phyloP scores from a whole-genome alignment of 139 green algal species.

The Dunaliella primolecta region DNA sequence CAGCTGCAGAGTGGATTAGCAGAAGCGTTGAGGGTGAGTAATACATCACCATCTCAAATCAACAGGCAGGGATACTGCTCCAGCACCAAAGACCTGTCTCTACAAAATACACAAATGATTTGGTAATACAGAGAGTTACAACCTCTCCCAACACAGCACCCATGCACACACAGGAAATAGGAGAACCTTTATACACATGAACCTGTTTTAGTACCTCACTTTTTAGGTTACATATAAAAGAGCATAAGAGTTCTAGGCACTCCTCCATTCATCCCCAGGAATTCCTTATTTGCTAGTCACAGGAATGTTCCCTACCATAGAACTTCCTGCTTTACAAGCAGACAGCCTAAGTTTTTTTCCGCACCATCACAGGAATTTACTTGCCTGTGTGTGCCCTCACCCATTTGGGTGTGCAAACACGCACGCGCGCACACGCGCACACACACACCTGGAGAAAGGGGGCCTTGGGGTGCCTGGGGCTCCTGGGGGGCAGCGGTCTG shows the following conservation, averaged over 20 bases:
- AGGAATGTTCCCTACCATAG: neutral
- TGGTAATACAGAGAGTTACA: neutral
- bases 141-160: neutral
- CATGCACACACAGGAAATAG: neutral
- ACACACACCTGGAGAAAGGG: neutral
- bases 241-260: no score
- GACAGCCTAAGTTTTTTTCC: neutral
- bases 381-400: neutral
- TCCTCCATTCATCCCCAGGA: no score
- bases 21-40: neutral
- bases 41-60: neutral
- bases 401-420: neutral
- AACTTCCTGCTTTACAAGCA: neutral
- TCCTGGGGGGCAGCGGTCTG: neutral
- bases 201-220: no score
- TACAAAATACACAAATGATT: neutral
- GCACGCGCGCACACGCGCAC: neutral
- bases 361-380: neutral
- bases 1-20: neutral
- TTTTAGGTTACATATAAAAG: no score
- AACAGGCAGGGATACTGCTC: no score
- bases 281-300: no score
- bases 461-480: neutral
- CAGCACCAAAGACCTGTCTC: no score
- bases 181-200: no score